These are phyloP conservation scores for Carex parvula DNA, from an alignment of 176 grass and related monocot species.

Conservation along the genomic window DNA sequence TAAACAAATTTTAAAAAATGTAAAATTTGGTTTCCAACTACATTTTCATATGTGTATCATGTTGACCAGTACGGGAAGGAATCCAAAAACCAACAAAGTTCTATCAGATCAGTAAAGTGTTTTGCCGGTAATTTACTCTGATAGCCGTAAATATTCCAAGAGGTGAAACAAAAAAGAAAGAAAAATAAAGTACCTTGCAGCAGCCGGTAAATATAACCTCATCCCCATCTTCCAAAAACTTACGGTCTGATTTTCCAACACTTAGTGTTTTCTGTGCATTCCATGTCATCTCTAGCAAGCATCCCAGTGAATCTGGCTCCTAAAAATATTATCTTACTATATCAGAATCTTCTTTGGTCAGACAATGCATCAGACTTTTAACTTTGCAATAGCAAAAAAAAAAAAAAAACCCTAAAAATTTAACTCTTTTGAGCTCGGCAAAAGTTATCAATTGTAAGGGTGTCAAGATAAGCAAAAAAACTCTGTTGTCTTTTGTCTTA, in stretches of 20 bases:
- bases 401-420: not conserved
- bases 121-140: not conserved
- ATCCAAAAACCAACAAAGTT: not conserved
- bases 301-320: constrained; percentile 71
- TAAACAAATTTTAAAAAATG: no score
- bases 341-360: not conserved
- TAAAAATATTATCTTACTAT: constrained; percentile 27
- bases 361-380: not conserved
- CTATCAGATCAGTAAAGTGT: not conserved
- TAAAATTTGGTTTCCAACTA: no score
- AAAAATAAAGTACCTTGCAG: constrained; percentile 58
- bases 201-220: constrained; percentile 82
- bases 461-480: not conserved
- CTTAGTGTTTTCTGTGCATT: constrained; percentile 66
- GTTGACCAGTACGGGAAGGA: not conserved
- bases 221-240: constrained; percentile 90
- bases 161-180: not conserved
- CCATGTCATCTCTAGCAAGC: constrained; percentile 94
- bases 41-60: no score
- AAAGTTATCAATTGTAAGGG: not conserved
- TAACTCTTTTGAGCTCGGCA: not conserved
- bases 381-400: not conserved
- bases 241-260: constrained; percentile 52
- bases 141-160: not conserved
- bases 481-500: not conserved